Conservation (phyloP, 148 eudicot genomes). For the Beta vulgaris region DNA sequence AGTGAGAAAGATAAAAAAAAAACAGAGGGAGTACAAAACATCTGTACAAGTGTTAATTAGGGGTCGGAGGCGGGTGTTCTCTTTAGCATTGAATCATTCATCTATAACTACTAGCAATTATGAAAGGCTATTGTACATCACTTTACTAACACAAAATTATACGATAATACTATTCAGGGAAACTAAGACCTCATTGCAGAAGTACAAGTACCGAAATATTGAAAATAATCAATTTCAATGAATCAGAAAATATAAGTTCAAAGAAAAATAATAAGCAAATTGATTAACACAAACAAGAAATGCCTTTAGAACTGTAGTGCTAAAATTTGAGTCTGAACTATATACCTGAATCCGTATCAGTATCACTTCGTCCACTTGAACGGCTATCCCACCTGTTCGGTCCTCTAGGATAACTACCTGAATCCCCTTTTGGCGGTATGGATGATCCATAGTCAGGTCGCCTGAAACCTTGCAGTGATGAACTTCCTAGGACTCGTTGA, state of each 20-base stretch:
- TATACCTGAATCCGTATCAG: conserved; percentile 83
- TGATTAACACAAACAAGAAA: not conserved
- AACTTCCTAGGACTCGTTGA: conserved; percentile 46
- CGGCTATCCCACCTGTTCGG: conserved; percentile 76
- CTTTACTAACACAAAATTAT: not conserved
- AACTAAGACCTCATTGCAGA: not conserved
- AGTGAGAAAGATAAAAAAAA: no score
- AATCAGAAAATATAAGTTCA: not conserved
- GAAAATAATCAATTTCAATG: not conserved
- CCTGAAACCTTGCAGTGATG: conserved; percentile 51
- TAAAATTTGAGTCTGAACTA: not conserved
- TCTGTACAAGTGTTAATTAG: not conserved
- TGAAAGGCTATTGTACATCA: not conserved
- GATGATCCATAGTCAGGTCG: conserved; percentile 73
- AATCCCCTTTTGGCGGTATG: conserved; percentile 67
- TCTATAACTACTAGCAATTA: not conserved
- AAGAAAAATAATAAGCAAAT: not conserved
- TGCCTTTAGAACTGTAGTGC: not conserved
- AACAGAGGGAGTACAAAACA: no score
- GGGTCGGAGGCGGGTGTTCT: not conserved
- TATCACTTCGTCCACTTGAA: conserved; percentile 73
- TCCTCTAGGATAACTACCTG: conserved; percentile 50
- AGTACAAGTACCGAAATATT: not conserved
- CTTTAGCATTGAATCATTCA: not conserved
- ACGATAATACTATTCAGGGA: no score